Percentiles rank a stretch among this genome's conserved stretches.
Evolutionary conservation across 2,329 filamentous ascomycete genomes (phyloP).

Genomic region (Arachnomyces sp.): DNA sequence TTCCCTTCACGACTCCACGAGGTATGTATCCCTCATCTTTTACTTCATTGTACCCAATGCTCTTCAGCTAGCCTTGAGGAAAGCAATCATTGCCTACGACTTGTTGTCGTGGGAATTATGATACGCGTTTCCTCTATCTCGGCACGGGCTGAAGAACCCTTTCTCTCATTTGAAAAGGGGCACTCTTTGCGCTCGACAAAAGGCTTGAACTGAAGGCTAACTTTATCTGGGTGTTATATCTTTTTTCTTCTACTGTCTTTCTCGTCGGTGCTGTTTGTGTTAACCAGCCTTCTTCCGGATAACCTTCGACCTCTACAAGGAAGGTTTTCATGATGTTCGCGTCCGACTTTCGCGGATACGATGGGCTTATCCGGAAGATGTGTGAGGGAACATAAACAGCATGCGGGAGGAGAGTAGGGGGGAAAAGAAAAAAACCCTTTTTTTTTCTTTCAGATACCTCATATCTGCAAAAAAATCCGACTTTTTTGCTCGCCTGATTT

Average conservation of each 20-base stretch:
- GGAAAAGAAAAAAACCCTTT: conserved; percentile 20
- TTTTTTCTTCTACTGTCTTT: conserved; percentile 2
- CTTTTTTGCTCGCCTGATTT: conserved; percentile 32
- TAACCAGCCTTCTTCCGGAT: too few relatives aligned
- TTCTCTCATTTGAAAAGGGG: conserved; percentile 44
- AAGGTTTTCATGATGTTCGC: too few relatives aligned
- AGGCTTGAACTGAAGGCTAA: conserved; percentile 57
- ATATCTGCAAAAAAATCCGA: conserved; percentile 29
- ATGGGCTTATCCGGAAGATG: background rate
- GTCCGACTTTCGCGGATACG: too few relatives aligned
- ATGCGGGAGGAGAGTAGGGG: conserved; percentile 1
- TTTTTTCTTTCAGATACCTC: conserved; percentile 50
- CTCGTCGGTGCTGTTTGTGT: too few relatives aligned
- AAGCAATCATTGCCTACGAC: conserved; percentile 39
- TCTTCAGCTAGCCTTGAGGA: conserved; percentile 38
- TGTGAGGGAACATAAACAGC: conserved; percentile 1
- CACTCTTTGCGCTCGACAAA: conserved; percentile 58
- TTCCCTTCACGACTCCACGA: conserved; percentile 22
- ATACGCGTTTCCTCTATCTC: conserved; percentile 37
- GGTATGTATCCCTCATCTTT: conserved; percentile 30
- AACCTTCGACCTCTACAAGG: too few relatives aligned
- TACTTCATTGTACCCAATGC: conserved; percentile 19
- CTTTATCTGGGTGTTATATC: conserved; percentile 22
- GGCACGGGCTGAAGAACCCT: conserved; percentile 63
- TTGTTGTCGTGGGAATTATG: conserved; percentile 21